Percentiles rank a stretch among this genome's conserved stretches.
Evolutionary conservation across 768 basidiomycete genomes (phyloP).

Genomic region (Macrocybe gigantea): DNA sequence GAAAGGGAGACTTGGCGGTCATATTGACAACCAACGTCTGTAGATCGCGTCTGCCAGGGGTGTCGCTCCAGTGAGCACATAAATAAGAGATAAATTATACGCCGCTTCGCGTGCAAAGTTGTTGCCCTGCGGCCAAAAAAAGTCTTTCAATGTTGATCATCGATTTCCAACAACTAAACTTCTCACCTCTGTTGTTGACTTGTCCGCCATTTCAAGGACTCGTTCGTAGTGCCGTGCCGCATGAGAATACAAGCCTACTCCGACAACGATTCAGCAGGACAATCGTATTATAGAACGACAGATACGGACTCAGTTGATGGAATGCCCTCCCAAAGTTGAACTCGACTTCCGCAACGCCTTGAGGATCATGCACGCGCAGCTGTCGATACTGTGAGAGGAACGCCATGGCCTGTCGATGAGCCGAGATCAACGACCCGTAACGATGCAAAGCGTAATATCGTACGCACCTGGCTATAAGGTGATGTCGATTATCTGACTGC

Average conservation of each 20-base stretch:
- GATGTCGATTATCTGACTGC: conserved; percentile 91
- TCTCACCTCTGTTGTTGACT: conserved; percentile 24
- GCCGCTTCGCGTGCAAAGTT: conserved; percentile 70
- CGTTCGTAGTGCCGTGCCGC: conserved; percentile 83
- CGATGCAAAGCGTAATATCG: neutral
- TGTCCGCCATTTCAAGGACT: conserved; percentile 60
- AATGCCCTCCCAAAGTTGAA: conserved; percentile 91
- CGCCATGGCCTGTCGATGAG: conserved; percentile 60
- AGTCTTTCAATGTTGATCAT: conserved; percentile 1
- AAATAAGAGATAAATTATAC: conserved; percentile 83
- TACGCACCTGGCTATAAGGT: conserved; percentile 66
- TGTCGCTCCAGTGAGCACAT: conserved; percentile 70
- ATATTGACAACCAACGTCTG: conserved; percentile 79
- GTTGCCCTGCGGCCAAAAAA: conserved; percentile 29
- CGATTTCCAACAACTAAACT: neutral
- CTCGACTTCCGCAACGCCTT: conserved; percentile 70
- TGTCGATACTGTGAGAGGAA: conserved; percentile 79
- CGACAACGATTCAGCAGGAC: neutral
- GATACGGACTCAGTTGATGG: conserved; percentile 76
- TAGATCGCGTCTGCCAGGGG: conserved; percentile 67
- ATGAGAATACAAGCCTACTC: conserved; percentile 68
- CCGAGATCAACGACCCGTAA: neutral
- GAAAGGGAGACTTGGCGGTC: conserved; percentile 6
- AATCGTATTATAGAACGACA: neutral
- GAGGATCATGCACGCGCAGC: conserved; percentile 39